These are phyloP conservation scores for Magnolia officinalis DNA, from an alignment of 164 flowering plant genomes.

Conservation along the genomic window DNA sequence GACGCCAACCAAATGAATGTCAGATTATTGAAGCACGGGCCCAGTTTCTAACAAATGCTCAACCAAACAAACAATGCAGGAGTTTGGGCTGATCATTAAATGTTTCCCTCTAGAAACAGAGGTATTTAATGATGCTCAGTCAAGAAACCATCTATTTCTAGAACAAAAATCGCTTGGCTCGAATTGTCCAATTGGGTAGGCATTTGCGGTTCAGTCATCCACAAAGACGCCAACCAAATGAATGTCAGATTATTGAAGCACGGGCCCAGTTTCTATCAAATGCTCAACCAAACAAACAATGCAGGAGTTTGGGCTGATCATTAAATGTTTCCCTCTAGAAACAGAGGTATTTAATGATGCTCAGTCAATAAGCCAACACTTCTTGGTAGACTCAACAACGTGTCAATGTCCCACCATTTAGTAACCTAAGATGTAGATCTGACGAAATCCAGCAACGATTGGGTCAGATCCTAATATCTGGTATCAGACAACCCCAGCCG, in stretches of 20 bases:
- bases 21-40: not conserved
- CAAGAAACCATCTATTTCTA: not conserved
- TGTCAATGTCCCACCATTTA: not conserved
- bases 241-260: not conserved
- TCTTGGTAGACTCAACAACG: not conserved
- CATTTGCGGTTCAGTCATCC: not conserved
- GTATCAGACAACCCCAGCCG: not conserved
- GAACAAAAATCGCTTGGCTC: no score
- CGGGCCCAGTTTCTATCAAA: not conserved
- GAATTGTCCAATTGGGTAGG: not conserved
- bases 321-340: not conserved
- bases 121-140: no score
- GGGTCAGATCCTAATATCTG: not conserved
- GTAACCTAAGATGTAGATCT: not conserved
- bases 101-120: not conserved
- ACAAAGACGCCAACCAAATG: not conserved
- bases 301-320: not conserved
- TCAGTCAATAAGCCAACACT: not conserved
- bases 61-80: not conserved
- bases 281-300: not conserved
- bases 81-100: not conserved
- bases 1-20: not conserved
- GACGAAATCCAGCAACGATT: not conserved
- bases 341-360: no score
- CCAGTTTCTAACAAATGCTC: not conserved